phyloP scores from a whole-genome alignment of 2,329 filamentous ascomycete species.

The Drechslerella coelobrocha region DNA sequence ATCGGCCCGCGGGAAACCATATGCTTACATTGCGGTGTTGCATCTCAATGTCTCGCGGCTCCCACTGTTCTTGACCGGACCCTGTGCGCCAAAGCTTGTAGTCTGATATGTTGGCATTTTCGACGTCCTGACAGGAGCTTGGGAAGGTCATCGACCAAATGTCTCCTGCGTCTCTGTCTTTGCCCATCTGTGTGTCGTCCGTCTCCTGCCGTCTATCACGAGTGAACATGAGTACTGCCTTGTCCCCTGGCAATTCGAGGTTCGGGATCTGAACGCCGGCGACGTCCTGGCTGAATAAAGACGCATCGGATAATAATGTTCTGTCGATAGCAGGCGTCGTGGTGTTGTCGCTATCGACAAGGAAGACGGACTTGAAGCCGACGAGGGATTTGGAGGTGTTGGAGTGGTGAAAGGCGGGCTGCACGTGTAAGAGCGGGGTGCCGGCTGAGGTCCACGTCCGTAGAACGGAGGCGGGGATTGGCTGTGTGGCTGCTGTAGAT shows the following conservation, averaged over 20 bases:
- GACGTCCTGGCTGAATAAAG: conserved; percentile 17
- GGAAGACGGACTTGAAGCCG: conserved; percentile 36
- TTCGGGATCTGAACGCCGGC: conserved; percentile 38
- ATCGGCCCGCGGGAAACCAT: conserved; percentile 22
- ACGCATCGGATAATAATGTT: conserved; percentile 13
- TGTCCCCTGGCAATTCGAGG: not conserved
- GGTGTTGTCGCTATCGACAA: conserved; percentile 13
- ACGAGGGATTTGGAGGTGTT: conserved; percentile 10
- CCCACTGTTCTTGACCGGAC: conserved; percentile 13
- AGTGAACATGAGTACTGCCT: conserved; percentile 17
- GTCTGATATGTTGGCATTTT: conserved; percentile 1
- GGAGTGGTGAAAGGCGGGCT: conserved; percentile 35
- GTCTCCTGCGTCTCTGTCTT: conserved; percentile 12
- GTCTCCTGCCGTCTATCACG: not conserved
- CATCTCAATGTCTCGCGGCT: conserved; percentile 16
- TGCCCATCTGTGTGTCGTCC: not conserved
- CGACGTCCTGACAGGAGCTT: not conserved
- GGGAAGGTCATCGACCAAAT: conserved; percentile 38
- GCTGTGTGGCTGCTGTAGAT: not conserved
- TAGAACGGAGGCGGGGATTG: conserved; percentile 31
- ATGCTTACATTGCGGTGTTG: conserved; percentile 11
- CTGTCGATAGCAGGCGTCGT: conserved; percentile 7
- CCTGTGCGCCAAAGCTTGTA: conserved; percentile 15
- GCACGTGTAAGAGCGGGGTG: conserved; percentile 40
- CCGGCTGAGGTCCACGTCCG: conserved; percentile 36